These are phyloP conservation scores for Podila horticola DNA, from an alignment of 192 early-diverging fungal genomes.

Conservation along the genomic window DNA sequence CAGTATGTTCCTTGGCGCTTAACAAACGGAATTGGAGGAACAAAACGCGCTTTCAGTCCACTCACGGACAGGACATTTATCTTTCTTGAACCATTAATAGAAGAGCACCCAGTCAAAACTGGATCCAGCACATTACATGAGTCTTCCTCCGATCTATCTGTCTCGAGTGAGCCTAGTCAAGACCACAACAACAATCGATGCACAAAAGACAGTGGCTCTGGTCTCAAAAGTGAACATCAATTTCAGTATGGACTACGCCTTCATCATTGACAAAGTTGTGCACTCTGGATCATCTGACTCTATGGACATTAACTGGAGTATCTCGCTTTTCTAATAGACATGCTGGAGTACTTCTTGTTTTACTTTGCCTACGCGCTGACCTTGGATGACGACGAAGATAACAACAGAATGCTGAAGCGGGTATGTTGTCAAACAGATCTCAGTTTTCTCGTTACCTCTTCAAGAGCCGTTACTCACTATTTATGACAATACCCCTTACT, in stretches of 20 bases:
- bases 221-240: constrained; percentile 50
- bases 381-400: constrained; percentile 43
- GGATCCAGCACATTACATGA: constrained; percentile 40
- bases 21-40: no score
- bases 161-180: constrained; percentile 45
- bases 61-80: no score
- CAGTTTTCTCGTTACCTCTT: no score
- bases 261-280: background rate
- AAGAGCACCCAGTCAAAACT: constrained; percentile 44
- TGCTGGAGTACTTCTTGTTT: constrained; percentile 50
- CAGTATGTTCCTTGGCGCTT: constrained; percentile 12
- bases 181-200: constrained; percentile 18
- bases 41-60: no score
- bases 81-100: background rate
- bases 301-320: background rate
- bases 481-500: no score
- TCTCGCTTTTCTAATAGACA: constrained; percentile 20
- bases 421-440: constrained; percentile 1
- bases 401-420: constrained; percentile 29
- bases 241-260: constrained; percentile 25
- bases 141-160: constrained; percentile 44
- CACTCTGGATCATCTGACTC: no score
- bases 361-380: constrained; percentile 50
- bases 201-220: constrained; percentile 35
- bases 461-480: no score